Evolutionary conservation across 2,329 filamentous ascomycete species (phyloP).

Genomic region (Epichloe scottii): DNA sequence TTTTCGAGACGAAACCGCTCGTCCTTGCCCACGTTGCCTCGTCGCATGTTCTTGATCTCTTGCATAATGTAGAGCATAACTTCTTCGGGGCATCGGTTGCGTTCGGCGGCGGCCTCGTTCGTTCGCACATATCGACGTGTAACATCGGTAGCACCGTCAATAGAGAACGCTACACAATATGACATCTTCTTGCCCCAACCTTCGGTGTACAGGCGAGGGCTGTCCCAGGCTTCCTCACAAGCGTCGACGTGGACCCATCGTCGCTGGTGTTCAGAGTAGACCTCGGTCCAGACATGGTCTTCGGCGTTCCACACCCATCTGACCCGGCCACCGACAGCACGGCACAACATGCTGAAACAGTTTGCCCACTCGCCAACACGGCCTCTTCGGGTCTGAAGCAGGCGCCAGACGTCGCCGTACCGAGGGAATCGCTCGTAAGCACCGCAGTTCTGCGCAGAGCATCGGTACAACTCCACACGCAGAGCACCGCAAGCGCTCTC

Average conservation of each 20-base stretch:
- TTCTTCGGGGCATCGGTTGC: constrained; percentile 73
- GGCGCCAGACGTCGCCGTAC: constrained; percentile 88
- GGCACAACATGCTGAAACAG: constrained; percentile 96
- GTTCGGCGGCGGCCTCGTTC: constrained; percentile 56
- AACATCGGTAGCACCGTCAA: constrained; percentile 63
- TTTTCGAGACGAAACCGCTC: constrained; percentile 71
- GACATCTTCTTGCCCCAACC: constrained; percentile 95
- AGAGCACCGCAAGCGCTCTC: constrained; percentile 81
- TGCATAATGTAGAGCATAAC: constrained; percentile 84
- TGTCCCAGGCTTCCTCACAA: constrained; percentile 92
- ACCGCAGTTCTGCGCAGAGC: constrained; percentile 62
- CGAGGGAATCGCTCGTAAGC: constrained; percentile 82
- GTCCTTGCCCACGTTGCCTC: constrained; percentile 74
- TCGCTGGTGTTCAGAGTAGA: constrained; percentile 87
- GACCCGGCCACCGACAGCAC: constrained; percentile 79
- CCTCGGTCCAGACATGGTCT: constrained; percentile 95
- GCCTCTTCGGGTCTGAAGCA: constrained; percentile 75
- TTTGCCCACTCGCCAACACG: constrained; percentile 95
- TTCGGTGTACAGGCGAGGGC: constrained; percentile 81
- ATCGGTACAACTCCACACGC: constrained; percentile 81
- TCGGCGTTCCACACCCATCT: constrained; percentile 98
- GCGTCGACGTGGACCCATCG: constrained; percentile 96
- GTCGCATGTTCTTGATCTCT: constrained; percentile 76
- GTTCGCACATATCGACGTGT: constrained; percentile 60
- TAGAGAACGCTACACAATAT: constrained; percentile 93